phyloP scores from a whole-genome alignment of 768 basidiomycete species.

The Ramaria sp. region DNA sequence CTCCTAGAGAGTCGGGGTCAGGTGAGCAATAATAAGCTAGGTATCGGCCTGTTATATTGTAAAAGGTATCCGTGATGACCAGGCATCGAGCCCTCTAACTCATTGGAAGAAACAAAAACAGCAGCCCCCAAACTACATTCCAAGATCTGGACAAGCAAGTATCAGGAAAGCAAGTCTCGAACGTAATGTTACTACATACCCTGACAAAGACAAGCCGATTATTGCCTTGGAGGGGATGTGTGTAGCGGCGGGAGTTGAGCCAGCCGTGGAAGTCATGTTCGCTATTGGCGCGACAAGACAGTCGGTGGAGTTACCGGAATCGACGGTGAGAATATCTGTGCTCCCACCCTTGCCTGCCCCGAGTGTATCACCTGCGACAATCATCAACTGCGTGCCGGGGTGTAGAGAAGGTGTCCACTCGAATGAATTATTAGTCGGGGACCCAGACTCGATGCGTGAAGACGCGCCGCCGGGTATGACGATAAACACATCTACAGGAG shows the following conservation, averaged over 20 bases:
- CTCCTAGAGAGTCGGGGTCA: too few relatives aligned
- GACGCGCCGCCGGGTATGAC: slow-evolving; percentile 12
- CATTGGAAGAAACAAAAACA: background rate
- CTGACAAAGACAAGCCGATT: background rate
- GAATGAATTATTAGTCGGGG: slow-evolving; percentile 1
- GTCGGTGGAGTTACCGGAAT: background rate
- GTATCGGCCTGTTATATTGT: too few relatives aligned
- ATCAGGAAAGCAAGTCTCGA: background rate
- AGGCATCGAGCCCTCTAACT: background rate
- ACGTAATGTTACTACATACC: background rate
- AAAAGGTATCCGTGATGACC: too few relatives aligned
- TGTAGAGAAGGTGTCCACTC: slow-evolving; percentile 12
- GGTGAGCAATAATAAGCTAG: too few relatives aligned
- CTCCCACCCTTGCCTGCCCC: slow-evolving; percentile 13
- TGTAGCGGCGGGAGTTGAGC: background rate
- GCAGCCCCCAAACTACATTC: background rate
- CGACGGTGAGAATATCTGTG: slow-evolving; percentile 7
- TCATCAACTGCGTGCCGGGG: slow-evolving; percentile 10
- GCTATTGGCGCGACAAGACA: background rate
- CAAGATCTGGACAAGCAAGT: background rate
- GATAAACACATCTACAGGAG: slow-evolving; percentile 10
- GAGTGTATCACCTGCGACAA: slow-evolving; percentile 12
- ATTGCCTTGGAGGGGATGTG: background rate
- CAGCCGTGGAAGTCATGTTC: background rate
- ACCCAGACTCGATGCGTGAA: slow-evolving; percentile 8